phyloP scores from a whole-genome alignment of 169 alveolate species.

The Cyclospora cayetanensis region DNA sequence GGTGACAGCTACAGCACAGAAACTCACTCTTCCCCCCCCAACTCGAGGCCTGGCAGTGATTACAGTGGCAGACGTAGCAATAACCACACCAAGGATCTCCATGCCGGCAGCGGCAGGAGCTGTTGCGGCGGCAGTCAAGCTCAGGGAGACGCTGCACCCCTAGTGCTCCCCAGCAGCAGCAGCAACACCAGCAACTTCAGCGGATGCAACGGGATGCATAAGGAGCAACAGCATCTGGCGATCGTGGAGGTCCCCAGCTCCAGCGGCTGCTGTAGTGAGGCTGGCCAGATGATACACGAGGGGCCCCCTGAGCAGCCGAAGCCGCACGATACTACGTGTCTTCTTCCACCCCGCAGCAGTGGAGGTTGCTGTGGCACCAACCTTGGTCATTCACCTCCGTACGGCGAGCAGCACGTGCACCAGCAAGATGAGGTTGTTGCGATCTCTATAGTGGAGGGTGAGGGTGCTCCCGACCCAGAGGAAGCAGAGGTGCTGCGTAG shows the following conservation, averaged over 20 bases:
- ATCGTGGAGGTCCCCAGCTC: too few relatives aligned
- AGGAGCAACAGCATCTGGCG: background rate
- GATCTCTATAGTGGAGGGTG: background rate
- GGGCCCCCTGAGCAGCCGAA: background rate
- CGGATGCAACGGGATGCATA: background rate
- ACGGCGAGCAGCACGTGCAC: constrained; percentile 4
- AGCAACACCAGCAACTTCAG: background rate
- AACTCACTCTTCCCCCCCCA: background rate
- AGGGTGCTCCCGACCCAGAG: background rate
- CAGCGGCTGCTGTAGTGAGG: background rate
- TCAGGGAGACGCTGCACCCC: background rate
- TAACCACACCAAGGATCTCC: background rate
- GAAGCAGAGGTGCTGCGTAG: constrained; percentile 25
- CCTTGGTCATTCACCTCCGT: too few relatives aligned
- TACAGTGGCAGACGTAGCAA: background rate
- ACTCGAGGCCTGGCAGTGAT: background rate
- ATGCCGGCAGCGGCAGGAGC: background rate
- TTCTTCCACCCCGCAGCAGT: background rate
- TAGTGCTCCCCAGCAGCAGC: background rate
- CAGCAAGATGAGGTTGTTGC: constrained; percentile 14
- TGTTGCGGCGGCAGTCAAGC: background rate
- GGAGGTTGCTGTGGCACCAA: background rate
- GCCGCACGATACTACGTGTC: background rate
- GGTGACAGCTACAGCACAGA: constrained; percentile 22
- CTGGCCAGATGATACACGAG: background rate